Evolutionary conservation across 768 basidiomycete genomes (phyloP).

Genomic region (Tricholoma saponaceum): DNA sequence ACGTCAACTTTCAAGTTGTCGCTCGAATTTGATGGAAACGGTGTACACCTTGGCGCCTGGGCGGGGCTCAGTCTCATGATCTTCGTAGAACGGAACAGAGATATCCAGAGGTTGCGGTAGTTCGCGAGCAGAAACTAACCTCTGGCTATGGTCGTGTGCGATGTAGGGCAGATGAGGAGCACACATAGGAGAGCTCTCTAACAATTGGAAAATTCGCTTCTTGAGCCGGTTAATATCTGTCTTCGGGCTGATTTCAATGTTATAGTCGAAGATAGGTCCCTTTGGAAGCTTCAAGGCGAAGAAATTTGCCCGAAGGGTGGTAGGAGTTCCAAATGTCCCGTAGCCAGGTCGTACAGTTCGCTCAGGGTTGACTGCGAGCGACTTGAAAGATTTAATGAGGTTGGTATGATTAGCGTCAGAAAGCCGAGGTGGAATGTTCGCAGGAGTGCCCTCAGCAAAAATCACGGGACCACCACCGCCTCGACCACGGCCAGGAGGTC

Average conservation of each 20-base stretch:
- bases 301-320: slow-evolving; percentile 59
- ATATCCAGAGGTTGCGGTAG: background rate
- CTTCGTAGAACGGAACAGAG: background rate
- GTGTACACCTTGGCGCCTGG: slow-evolving; percentile 35
- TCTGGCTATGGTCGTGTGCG: slow-evolving; percentile 41
- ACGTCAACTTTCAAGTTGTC: slow-evolving; percentile 41
- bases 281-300: slow-evolving; percentile 48
- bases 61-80: slow-evolving; percentile 26
- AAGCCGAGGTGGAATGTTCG: slow-evolving; percentile 32
- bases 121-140: background rate
- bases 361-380: slow-evolving; percentile 25
- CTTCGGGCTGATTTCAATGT: slow-evolving; percentile 44
- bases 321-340: slow-evolving; percentile 44
- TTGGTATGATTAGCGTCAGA: slow-evolving; percentile 26
- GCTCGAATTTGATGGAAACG: slow-evolving; percentile 36
- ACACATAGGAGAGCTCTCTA: slow-evolving; percentile 39
- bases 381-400: slow-evolving; percentile 36
- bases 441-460: slow-evolving; percentile 31
- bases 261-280: slow-evolving; percentile 51
- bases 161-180: slow-evolving; percentile 35
- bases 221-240: slow-evolving; percentile 41
- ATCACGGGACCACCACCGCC: slow-evolving; percentile 28
- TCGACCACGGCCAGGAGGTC: slow-evolving; percentile 19
- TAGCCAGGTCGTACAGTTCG: slow-evolving; percentile 54
- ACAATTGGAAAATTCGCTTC: slow-evolving; percentile 48